These are phyloP conservation scores for Raphanus raphanistrum DNA, from an alignment of 345 rosid species.

Conservation along the genomic window DNA sequence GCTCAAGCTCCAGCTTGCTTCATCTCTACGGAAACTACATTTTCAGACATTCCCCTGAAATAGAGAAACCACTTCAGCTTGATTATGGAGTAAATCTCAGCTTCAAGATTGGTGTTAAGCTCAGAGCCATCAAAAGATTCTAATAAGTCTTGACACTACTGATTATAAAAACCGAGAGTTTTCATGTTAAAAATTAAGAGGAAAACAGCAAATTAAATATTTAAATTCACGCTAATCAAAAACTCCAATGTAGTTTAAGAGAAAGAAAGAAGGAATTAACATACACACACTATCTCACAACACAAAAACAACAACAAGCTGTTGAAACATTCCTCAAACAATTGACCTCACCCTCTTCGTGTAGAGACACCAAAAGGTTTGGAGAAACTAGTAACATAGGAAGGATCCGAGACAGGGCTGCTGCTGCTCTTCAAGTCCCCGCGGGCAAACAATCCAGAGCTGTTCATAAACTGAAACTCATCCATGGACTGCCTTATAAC, in stretches of 20 bases:
- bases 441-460: slow-evolving; percentile 47
- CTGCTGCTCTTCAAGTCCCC: slow-evolving; percentile 44
- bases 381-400: slow-evolving; percentile 43
- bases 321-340: slow-evolving; percentile 47
- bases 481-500: slow-evolving; percentile 84
- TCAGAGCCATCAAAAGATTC: slow-evolving; percentile 54
- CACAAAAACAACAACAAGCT: slow-evolving; percentile 56
- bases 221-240: slow-evolving; percentile 16
- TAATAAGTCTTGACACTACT: slow-evolving; percentile 35
- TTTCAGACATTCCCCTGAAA: slow-evolving; percentile 70
- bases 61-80: slow-evolving; percentile 80
- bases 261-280: slow-evolving; percentile 9
- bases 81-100: slow-evolving; percentile 78
- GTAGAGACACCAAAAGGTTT: slow-evolving; percentile 50
- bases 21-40: slow-evolving; percentile 60
- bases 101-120: slow-evolving; percentile 84
- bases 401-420: slow-evolving; percentile 48
- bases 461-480: slow-evolving; percentile 77
- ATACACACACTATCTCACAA: slow-evolving; percentile 35
- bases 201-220: slow-evolving; percentile 1
- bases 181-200: background rate
- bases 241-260: slow-evolving; percentile 34
- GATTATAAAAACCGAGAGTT: background rate
- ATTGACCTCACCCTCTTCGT: slow-evolving; percentile 22
- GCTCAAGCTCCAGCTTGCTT: slow-evolving; percentile 37